Evolutionary conservation across 1,139 yeast genomes (phyloP).

Genomic region (Debaryomyces subglobosus): DNA sequence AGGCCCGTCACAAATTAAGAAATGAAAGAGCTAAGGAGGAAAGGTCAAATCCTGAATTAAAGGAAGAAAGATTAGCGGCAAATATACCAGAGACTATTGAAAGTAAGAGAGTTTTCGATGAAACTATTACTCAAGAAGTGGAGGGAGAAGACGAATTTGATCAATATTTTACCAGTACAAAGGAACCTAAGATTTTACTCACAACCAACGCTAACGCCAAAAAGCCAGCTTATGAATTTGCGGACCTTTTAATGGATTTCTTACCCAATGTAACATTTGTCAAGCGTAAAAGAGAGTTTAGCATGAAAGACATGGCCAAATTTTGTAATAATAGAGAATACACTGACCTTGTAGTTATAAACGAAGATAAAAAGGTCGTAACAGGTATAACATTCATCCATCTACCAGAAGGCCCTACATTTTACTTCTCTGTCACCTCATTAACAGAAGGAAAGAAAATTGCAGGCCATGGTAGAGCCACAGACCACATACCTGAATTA

Average conservation of each 20-base stretch:
- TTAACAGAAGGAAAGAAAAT: conserved; percentile 75
- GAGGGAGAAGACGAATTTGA: conserved; percentile 87
- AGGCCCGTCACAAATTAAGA: conserved; percentile 75
- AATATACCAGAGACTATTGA: conserved; percentile 91
- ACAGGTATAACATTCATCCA: conserved; percentile 92
- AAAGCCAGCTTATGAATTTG: conserved; percentile 87
- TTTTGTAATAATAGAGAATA: conserved; percentile 80
- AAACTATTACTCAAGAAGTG: conserved; percentile 71
- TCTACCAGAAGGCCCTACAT: conserved; percentile 93
- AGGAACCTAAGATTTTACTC: conserved; percentile 76
- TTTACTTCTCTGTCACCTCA: conserved; percentile 86
- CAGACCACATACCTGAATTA: conserved; percentile 89
- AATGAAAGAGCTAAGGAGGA: conserved; percentile 83
- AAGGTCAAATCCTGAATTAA: conserved; percentile 76
- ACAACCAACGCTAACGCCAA: conserved; percentile 89
- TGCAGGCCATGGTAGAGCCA: conserved; percentile 86
- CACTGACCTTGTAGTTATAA: conserved; percentile 84
- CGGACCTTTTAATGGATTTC: conserved; percentile 81
- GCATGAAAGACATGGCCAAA: conserved; percentile 83
- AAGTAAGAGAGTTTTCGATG: conserved; percentile 85
- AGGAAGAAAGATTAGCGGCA: conserved; percentile 73
- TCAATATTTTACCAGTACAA: conserved; percentile 56
- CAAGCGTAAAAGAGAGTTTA: conserved; percentile 82
- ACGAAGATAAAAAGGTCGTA: conserved; percentile 90
- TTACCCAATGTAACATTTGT: conserved; percentile 86